Conservation (phyloP, 495 filamentous ascomycete genomes). For the Tuber microsphaerosporum region DNA sequence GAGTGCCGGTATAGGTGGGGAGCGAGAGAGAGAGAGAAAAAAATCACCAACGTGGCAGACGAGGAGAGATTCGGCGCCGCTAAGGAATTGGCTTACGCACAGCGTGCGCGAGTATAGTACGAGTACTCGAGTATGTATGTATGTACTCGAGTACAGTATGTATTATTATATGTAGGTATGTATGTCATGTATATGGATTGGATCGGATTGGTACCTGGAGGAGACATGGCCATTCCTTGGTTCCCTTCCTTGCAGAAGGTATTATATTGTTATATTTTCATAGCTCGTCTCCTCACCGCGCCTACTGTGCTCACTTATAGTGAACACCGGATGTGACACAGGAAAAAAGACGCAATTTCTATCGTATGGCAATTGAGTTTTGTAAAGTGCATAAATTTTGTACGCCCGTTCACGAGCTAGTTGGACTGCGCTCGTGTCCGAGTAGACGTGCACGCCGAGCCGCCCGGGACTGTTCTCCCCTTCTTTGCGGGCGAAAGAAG, state of each 20-base stretch:
- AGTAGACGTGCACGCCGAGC: neutral
- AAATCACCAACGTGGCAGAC: neutral
- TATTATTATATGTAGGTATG: neutral
- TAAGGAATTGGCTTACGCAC: neutral
- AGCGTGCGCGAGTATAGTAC: neutral
- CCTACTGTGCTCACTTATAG: neutral
- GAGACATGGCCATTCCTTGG: neutral
- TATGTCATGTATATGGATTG: neutral
- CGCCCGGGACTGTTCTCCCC: neutral
- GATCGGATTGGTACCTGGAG: neutral
- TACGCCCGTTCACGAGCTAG: neutral
- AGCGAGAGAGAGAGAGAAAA: neutral
- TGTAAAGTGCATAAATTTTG: neutral
- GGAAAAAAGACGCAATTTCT: neutral
- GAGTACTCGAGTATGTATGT: neutral
- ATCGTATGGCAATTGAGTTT: neutral
- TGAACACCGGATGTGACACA: neutral
- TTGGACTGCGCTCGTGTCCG: neutral
- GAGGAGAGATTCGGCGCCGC: neutral
- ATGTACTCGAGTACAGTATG: neutral
- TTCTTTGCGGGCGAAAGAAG: neutral
- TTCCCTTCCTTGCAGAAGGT: neutral
- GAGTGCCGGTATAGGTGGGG: neutral
- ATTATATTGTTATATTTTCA: neutral
- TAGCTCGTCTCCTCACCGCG: neutral